These are phyloP conservation scores for Cicer judaicum DNA, from an alignment of 306 rosid species.

Conservation along the genomic window DNA sequence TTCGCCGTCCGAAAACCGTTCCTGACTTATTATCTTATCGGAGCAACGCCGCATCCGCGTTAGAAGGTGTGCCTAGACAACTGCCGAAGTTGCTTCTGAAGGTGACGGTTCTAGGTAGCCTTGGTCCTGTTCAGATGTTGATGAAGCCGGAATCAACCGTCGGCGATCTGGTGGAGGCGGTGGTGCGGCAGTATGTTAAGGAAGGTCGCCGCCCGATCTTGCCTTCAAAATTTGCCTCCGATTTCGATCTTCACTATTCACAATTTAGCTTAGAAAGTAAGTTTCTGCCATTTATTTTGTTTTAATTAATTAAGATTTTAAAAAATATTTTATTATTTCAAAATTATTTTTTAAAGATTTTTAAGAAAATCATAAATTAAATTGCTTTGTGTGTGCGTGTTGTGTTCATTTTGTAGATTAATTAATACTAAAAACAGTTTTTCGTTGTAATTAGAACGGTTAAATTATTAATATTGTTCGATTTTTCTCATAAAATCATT, in stretches of 20 bases:
- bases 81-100: constrained; percentile 77
- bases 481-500: no score
- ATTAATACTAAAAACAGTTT: no score
- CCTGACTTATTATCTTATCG: constrained; percentile 56
- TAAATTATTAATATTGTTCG: no score
- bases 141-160: constrained; percentile 65
- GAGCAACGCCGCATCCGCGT: constrained; percentile 10
- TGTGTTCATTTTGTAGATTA: no score
- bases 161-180: constrained; percentile 61
- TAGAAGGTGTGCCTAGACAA: constrained; percentile 52
- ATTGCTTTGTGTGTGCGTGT: no score
- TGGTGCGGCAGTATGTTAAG: constrained; percentile 60
- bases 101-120: constrained; percentile 77
- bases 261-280: constrained; percentile 96
- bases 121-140: constrained; percentile 75
- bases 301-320: no score
- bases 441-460: no score
- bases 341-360: no score
- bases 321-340: no score
- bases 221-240: constrained; percentile 47
- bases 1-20: constrained; percentile 78
- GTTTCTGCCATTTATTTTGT: background rate
- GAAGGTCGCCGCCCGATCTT: constrained; percentile 85
- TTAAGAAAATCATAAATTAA: no score
- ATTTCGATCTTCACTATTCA: constrained; percentile 83